A percentile compares a stretch with the other conserved stretches of the same genome.
Evolutionary conservation across 176 grass and related monocot species (phyloP).

Genomic region (Saccharum spontaneum): DNA sequence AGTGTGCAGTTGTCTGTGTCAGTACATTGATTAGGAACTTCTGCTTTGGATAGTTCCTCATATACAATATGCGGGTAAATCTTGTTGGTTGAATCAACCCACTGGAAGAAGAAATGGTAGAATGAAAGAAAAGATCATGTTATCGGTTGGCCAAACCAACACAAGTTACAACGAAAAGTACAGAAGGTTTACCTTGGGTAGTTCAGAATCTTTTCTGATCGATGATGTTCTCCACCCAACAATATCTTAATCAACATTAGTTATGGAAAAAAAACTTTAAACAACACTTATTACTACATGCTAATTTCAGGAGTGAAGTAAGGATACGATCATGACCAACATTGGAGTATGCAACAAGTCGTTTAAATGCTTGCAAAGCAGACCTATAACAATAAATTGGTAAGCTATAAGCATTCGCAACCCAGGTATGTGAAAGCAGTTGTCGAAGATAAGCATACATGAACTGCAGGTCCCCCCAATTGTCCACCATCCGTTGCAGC

Average conservation of each 20-base stretch:
- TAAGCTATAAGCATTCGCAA: conserved; percentile 34
- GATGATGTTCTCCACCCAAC: conserved; percentile 99
- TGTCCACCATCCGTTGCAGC: conserved; percentile 86
- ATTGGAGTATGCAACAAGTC: conserved; percentile 91
- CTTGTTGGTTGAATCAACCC: conserved; percentile 59
- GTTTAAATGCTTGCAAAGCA: conserved; percentile 79
- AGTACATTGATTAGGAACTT: conserved; percentile 52
- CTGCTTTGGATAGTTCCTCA: conserved; percentile 73
- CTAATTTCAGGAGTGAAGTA: conserved; percentile 40
- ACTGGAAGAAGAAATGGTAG: conserved; percentile 45
- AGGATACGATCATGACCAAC: conserved; percentile 84
- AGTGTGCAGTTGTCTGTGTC: conserved; percentile 48
- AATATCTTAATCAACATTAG: conserved; percentile 72
- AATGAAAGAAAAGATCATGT: conserved; percentile 24
- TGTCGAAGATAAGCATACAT: conserved; percentile 58
- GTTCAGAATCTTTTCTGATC: conserved; percentile 79
- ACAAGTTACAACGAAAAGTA: background rate
- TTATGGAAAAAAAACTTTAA: conserved; percentile 43
- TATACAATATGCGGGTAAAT: conserved; percentile 93
- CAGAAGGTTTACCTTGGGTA: conserved; percentile 60
- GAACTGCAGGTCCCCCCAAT: conserved; percentile 67
- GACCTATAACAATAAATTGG: conserved; percentile 57
- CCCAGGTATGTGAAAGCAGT: conserved; percentile 26
- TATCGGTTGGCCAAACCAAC: conserved; percentile 27
- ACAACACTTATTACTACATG: background rate